These are phyloP conservation scores for Trichomonas vaginalis DNA, from an alignment of 208 protist genomes.

Conservation along the genomic window DNA sequence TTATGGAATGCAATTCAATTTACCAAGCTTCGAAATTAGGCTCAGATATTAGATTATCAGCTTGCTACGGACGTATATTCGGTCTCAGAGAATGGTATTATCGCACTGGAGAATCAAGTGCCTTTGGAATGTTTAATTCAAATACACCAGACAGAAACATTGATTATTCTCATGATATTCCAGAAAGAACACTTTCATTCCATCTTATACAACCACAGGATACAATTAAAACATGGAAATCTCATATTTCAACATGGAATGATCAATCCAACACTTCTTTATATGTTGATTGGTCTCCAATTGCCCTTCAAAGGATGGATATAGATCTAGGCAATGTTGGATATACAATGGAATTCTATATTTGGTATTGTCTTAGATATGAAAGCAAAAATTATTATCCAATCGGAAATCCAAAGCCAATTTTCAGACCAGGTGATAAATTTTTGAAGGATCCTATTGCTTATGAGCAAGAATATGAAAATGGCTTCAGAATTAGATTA, in stretches of 20 bases:
- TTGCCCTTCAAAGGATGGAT: background rate
- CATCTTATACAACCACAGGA: no score
- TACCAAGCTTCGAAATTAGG: background rate
- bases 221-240: background rate
- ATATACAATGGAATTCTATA: background rate
- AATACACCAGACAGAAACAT: background rate
- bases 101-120: background rate
- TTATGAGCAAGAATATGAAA: background rate
- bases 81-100: background rate
- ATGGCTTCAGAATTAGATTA: background rate
- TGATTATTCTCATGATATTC: background rate
- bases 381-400: background rate
- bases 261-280: background rate
- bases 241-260: background rate
- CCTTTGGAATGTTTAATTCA: background rate
- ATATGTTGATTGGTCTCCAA: background rate
- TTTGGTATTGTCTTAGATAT: background rate
- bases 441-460: background rate
- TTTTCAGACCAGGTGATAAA: background rate
- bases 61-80: background rate
- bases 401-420: background rate
- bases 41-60: background rate
- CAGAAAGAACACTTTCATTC: no score
- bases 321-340: background rate
- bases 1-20: background rate